Base-by-base conservation (phyloP, 202 grass and related monocot genomes). In the Zizania palustris region DNA sequence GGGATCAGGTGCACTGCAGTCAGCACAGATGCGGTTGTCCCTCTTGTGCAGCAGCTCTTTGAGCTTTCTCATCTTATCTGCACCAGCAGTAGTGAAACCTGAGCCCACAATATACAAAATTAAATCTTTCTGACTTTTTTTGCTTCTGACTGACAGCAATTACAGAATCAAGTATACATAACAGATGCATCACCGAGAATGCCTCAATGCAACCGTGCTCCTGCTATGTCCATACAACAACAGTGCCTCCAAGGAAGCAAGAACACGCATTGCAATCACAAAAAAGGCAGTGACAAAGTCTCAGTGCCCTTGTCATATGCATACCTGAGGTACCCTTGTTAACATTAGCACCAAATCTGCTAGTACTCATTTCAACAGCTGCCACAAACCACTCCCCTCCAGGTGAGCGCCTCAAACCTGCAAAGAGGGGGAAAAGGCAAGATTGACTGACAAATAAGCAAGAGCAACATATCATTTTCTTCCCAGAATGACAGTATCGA, bases 21-120 rank as follows among this genome's bases (percentile, higher is more conserved):
- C 91, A 7, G 91, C 91, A 83, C 91, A 93, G 38, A 93, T 66
- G 13, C 75, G 84, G 73, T 90, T 93, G 42, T 90, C 91, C 14
- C 85, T 90, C 69, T 78, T 93, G 62, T 80, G 87, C 55, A 93
- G 49, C 61, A 90, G 75, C 56, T 86, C 88, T 80, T 88, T 90
- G 13, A 93, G 64, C 64, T 90, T 93, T 63, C 36, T 85, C 57
- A 62, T 87, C 45, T 74, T 83, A 60, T 45, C 91, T 93, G 54
- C 70, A 21, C 45, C 45, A 45, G 34, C 44, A 22, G 36, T 10
- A 6, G 36, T 43, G 12, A 11, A 36, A 63, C 11, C 63, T 85
- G 51, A 80, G 63, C 5, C 37, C 41, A 40, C 19, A 5, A 37
- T 10, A 59, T 16, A 43, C 48, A 11, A 13, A 57, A 67, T 11